Base-by-base conservation (phyloP, 2,329 filamentous ascomycete species). In the Metarhizium humberi region DNA sequence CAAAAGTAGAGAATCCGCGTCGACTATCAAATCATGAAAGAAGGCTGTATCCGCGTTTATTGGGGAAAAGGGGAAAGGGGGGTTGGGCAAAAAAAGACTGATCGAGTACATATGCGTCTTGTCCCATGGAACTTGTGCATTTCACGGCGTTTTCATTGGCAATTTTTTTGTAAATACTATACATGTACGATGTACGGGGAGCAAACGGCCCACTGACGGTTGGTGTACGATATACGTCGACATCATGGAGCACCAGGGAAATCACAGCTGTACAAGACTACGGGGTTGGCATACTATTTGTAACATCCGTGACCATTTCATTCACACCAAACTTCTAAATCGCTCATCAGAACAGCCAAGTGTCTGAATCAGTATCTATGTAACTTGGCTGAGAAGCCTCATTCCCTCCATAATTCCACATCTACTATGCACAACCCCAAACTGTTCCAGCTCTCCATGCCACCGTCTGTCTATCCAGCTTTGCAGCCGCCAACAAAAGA, bases 171-270 rank as follows among this genome's bases (percentile, higher is more conserved):
- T 18, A 2, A 14, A 16, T 45, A 6, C 6, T 45, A 20, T 6
- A 16, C 6, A 65, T 69, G 67, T 67, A 65, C 66, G 61, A 65
- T 69, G 67, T 67, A 65, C 66, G 61, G n/a, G 40, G 40, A 14
- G 40, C 40, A 6, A 18, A 18, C 40, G 6, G n/a, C 8, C 40
- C 40, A 42, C 16, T 14, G 40, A 14, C 40, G 40, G 40, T 16
- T 11, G n/a, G 10, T 20, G 42, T 45, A 45, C n/a, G 42, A 45
- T 45, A 20, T 0, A 20, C 42, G 10, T 18, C 25, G 42, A 45
- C 42, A 20, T 10, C 18, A 18, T 43, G 40, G 40, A n/a, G 16
- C 6, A 43, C 16, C 40, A 14, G 40, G 40, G n/a, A 10, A 20
- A 20, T 10, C 7, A 20, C 8, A 20, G 42, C 16, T 42, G 40